Evolutionary conservation across 176 grass and related monocot genomes (phyloP).

Genomic region (Sorghum bicolor): DNA sequence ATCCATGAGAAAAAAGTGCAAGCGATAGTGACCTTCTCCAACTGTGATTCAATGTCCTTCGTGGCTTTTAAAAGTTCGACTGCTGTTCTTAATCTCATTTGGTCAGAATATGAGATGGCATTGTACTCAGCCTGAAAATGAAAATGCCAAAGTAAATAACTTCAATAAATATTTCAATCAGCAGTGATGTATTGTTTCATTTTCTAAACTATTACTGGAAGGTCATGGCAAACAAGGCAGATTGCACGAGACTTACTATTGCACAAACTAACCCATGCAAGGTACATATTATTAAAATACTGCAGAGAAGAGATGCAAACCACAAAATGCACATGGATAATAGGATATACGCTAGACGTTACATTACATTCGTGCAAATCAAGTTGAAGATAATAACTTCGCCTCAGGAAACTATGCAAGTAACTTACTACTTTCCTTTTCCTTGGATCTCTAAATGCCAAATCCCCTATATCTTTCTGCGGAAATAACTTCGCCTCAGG

Average conservation of each 20-base stretch:
- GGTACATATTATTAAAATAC: neutral
- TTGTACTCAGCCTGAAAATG: constrained; percentile 84
- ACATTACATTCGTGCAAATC: constrained; percentile 12
- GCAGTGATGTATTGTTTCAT: neutral
- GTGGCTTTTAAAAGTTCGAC: constrained; percentile 89
- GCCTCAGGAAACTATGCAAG: neutral
- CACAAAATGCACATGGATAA: neutral
- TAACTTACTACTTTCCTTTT: constrained; percentile 85
- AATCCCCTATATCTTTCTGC: constrained; percentile 88
- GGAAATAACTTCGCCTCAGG: constrained; percentile 95
- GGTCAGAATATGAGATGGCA: constrained; percentile 74
- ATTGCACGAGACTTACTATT: neutral
- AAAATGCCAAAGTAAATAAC: constrained; percentile 21
- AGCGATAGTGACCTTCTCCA: constrained; percentile 52
- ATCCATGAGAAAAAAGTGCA: constrained; percentile 1
- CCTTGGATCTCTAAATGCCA: constrained; percentile 80
- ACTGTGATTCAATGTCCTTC: constrained; percentile 82
- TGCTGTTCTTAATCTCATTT: constrained; percentile 93
- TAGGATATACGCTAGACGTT: constrained; percentile 9
- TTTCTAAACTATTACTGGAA: constrained; percentile 12
- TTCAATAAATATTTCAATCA: constrained; percentile 5
- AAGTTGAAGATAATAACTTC: neutral
- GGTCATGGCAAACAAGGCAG: neutral
- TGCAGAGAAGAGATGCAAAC: neutral
- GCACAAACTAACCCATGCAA: constrained; percentile 1